A percentile compares a stretch with the other conserved stretches of the same genome.
Conservation (phyloP, 805 yeast genomes). For the Metschnikowia lochheadii region DNA sequence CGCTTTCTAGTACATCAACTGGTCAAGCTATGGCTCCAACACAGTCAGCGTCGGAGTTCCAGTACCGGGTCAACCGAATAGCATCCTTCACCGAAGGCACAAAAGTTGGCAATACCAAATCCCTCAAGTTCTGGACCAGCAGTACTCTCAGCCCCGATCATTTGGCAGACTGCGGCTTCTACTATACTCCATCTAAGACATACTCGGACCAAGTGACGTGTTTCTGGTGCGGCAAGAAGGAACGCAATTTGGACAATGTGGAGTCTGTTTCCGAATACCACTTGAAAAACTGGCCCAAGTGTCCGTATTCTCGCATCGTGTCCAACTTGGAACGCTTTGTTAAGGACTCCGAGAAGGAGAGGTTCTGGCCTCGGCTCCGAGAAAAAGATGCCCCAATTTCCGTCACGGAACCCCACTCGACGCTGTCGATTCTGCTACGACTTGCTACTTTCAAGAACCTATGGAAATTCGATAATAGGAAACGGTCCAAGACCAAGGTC, state of each 20-base stretch:
- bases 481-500: conserved; percentile 7
- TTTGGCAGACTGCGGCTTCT: conserved; percentile 59
- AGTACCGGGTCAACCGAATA: conserved; percentile 21
- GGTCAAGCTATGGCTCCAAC: conserved; percentile 2
- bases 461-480: conserved; percentile 13
- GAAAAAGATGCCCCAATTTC: conserved; percentile 4
- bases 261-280: conserved; percentile 19
- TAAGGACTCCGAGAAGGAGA: conserved; percentile 7
- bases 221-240: conserved; percentile 47
- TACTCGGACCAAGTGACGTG: conserved; percentile 53
- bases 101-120: conserved; percentile 19
- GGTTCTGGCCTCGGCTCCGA: conserved; percentile 12
- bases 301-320: conserved; percentile 14
- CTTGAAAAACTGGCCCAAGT: conserved; percentile 16
- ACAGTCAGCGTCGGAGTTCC: conserved; percentile 12
- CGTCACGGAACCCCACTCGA: conserved; percentile 13
- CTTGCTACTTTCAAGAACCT: conserved; percentile 14
- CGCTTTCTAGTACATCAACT: neutral
- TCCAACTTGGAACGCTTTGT: conserved; percentile 9
- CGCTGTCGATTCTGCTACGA: conserved; percentile 13
- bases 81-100: conserved; percentile 21
- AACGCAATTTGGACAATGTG: conserved; percentile 20
- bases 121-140: conserved; percentile 24
- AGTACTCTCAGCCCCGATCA: conserved; percentile 19
- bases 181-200: conserved; percentile 47